Evolutionary conservation across 257 asterid genomes (phyloP), one percentile per base, ranked within the genome.

Genomic region (Nicotiana knightiana): DNA sequence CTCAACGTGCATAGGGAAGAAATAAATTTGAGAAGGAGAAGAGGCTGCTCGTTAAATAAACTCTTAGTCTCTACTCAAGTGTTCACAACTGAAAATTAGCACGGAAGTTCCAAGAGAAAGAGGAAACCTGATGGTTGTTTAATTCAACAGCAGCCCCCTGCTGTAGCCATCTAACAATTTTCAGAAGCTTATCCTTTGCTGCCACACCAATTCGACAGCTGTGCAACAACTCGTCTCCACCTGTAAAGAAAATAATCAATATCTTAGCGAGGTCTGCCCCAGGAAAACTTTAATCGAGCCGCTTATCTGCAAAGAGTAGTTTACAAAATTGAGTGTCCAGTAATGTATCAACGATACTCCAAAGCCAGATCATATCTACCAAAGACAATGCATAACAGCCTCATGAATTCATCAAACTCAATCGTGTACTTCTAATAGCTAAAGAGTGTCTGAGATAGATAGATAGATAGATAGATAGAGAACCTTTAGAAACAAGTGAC

Each of bases 121-220:
- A 75, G 63, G 88, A 81, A 80, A 92, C 94, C 53, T 89, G 91
- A 82, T 85, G 15, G 87, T 75, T 81, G 84, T 88, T 87, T 85
- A 83, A 81, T 67, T 83, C 88, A 83, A 84, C 82, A 59, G 87
- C 90, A 82, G 85, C 89, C 63, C 91, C 88, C 68, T 87, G 86
- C 80, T 81, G 94, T 86, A 91, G 71, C 97, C 96, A 93, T 68
- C 85, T 89, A 63, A 83, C 84, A 78, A 93, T 93, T 87, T 85
- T 93, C 70, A 59, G 86, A 87, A 91, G 91, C 83, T 93, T 93
- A 61, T 83, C 88, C 85, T 76, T 91, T 10, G 89, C 82, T 24
- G 90, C 79, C 83, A 78, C 78, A 33, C 94, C 91, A 48, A 87
- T 80, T 10, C 85, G 90, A 85, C 88, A 84, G 53, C 86, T 87